These are phyloP conservation scores for Caryopteris hybrid DNA, from an alignment of 305 asterid species.

Conservation along the genomic window DNA sequence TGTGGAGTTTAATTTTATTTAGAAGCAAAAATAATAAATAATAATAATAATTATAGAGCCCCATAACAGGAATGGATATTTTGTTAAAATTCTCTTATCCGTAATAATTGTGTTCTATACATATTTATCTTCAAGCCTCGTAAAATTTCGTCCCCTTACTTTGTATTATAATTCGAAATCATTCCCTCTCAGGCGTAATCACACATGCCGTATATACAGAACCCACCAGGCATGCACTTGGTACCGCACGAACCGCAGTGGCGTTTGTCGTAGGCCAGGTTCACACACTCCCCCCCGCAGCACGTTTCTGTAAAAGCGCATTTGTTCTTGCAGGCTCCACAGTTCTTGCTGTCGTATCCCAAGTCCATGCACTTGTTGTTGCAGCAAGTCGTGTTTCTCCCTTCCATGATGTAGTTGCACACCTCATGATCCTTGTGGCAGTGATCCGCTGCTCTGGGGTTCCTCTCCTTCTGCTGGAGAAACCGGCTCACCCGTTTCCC, in stretches of 20 bases:
- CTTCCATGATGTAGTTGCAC: slow-evolving; percentile 19
- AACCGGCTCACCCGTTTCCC: slow-evolving; percentile 47
- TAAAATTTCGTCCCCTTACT: no score
- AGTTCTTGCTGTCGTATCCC: slow-evolving; percentile 34
- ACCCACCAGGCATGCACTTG: slow-evolving; percentile 43
- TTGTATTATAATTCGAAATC: no score
- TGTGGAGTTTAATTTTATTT: no score
- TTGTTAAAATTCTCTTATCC: no score
- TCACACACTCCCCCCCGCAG: slow-evolving; percentile 62
- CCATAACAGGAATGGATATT: no score
- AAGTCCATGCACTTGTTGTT: slow-evolving; percentile 61
- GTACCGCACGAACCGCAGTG: slow-evolving; percentile 57
- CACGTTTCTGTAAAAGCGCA: slow-evolving; percentile 46
- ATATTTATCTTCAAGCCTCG: no score
- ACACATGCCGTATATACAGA: slow-evolving; percentile 58
- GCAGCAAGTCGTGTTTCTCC: slow-evolving; percentile 60
- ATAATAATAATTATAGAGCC: no score
- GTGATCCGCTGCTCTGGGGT: slow-evolving; percentile 61
- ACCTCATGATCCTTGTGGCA: slow-evolving; percentile 47
- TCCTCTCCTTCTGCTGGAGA: slow-evolving; percentile 31
- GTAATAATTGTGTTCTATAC: no score
- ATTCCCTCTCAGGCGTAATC: slow-evolving; percentile 40
- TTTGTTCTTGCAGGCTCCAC: slow-evolving; percentile 64
- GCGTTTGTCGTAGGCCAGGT: slow-evolving; percentile 50
- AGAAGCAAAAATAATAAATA: no score